Conservation (phyloP, 306 rosid species). For the Myrica gale region DNA sequence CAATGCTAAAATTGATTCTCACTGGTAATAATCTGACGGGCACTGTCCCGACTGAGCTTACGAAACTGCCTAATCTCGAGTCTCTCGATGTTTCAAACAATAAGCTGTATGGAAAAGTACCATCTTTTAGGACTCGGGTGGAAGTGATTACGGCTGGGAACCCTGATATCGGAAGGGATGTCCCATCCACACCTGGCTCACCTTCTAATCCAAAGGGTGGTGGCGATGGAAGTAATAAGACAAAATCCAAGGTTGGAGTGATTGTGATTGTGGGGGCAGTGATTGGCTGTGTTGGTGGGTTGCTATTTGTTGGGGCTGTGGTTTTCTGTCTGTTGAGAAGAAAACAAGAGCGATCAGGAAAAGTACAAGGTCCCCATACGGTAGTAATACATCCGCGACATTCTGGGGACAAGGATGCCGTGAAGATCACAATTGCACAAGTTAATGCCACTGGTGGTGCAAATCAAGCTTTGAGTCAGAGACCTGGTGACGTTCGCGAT, state of each 20-base stretch:
- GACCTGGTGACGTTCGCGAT: constrained; percentile 40
- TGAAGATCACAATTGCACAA: constrained; percentile 39
- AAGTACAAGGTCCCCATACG: constrained; percentile 28
- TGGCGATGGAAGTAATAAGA: constrained; percentile 4
- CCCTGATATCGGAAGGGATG: constrained; percentile 56
- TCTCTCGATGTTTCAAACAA: constrained; percentile 64
- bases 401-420: constrained; percentile 41
- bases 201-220: constrained; percentile 12
- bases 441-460: constrained; percentile 26
- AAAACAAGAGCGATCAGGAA: constrained; percentile 24
- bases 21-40: constrained; percentile 49
- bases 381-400: constrained; percentile 41
- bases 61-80: constrained; percentile 37
- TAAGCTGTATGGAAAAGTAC: constrained; percentile 50
- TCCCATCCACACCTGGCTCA: neutral
- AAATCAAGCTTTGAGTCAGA: constrained; percentile 32
- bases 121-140: constrained; percentile 42
- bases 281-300: constrained; percentile 28
- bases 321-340: constrained; percentile 23
- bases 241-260: constrained; percentile 13
- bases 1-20: constrained; percentile 44
- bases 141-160: constrained; percentile 45
- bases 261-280: constrained; percentile 33
- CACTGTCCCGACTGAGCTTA: constrained; percentile 61
- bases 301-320: constrained; percentile 29